phyloP scores from a whole-genome alignment of 768 basidiomycete genomes.

The Panaeolus papilionaceus region DNA sequence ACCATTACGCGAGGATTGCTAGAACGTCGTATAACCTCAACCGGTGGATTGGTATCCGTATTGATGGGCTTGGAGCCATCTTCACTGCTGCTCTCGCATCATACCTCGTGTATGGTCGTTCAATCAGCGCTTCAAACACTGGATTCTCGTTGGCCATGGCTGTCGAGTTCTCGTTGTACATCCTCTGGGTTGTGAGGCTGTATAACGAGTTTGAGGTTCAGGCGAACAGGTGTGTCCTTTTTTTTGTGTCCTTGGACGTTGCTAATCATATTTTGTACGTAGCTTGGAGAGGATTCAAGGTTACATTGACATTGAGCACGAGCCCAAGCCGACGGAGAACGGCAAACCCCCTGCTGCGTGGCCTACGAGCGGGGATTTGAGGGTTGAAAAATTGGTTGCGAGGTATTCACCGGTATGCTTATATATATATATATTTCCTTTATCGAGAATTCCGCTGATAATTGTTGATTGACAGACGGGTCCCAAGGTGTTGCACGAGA shows the following conservation, averaged over 20 bases:
- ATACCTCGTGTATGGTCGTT: constrained; percentile 57
- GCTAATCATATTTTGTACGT: background rate
- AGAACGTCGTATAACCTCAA: constrained; percentile 55
- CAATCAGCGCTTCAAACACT: constrained; percentile 46
- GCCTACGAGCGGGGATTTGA: constrained; percentile 64
- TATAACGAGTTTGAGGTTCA: constrained; percentile 51
- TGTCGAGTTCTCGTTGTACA: constrained; percentile 58
- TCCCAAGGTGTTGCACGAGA: constrained; percentile 59
- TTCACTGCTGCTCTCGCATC: constrained; percentile 60
- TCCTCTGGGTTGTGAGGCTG: constrained; percentile 54
- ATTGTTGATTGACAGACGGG: constrained; percentile 32
- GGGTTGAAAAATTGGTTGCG: constrained; percentile 60
- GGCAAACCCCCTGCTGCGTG: constrained; percentile 69
- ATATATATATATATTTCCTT: constrained; percentile 27
- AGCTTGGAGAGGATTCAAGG: constrained; percentile 75
- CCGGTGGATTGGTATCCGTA: constrained; percentile 52
- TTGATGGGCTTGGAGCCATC: constrained; percentile 61
- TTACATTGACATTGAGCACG: constrained; percentile 65
- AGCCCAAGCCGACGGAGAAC: constrained; percentile 44
- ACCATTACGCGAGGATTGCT: constrained; percentile 53
- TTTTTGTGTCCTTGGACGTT: constrained; percentile 42
- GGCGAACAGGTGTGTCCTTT: constrained; percentile 33
- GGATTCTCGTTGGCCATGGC: constrained; percentile 67
- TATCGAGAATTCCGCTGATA: background rate
- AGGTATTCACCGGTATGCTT: constrained; percentile 48